Evolutionary conservation across 805 yeast genomes (phyloP).

Genomic region (Metschnikowia anglica): DNA sequence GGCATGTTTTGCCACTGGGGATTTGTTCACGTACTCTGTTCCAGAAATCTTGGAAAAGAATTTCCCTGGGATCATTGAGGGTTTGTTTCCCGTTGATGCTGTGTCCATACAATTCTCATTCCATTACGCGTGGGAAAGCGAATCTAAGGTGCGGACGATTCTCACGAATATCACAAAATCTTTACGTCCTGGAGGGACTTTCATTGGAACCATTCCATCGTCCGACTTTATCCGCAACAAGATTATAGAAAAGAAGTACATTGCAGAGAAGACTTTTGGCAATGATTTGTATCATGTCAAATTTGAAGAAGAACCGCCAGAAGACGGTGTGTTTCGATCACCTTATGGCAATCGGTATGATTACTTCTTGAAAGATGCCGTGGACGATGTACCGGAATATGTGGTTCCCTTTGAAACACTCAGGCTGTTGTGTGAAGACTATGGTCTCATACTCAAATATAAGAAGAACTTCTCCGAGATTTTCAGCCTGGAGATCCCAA

Average conservation of each 20-base stretch:
- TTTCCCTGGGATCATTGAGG: constrained; percentile 59
- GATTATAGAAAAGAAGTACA: constrained; percentile 47
- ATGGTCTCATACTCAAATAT: constrained; percentile 67
- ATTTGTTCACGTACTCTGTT: constrained; percentile 73
- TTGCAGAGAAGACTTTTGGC: constrained; percentile 64
- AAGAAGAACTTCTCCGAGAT: constrained; percentile 79
- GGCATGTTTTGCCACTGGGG: constrained; percentile 87
- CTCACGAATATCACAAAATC: constrained; percentile 74
- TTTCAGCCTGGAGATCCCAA: constrained; percentile 76
- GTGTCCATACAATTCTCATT: constrained; percentile 90
- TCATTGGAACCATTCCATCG: constrained; percentile 93
- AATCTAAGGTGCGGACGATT: constrained; percentile 70
- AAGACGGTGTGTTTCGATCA: constrained; percentile 65
- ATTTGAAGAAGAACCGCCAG: constrained; percentile 78
- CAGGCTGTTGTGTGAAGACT: constrained; percentile 79
- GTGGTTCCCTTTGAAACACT: constrained; percentile 92
- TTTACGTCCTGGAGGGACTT: constrained; percentile 77
- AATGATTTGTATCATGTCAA: constrained; percentile 79
- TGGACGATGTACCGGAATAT: constrained; percentile 94
- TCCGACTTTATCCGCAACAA: constrained; percentile 78
- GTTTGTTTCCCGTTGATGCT: constrained; percentile 76
- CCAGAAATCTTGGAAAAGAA: constrained; percentile 64
- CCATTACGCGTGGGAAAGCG: constrained; percentile 92
- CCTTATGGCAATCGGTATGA: constrained; percentile 84
- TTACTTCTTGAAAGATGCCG: constrained; percentile 86